Base-by-base conservation (phyloP, 2,329 filamentous ascomycete genomes). In the Stemphylium lycopersici region DNA sequence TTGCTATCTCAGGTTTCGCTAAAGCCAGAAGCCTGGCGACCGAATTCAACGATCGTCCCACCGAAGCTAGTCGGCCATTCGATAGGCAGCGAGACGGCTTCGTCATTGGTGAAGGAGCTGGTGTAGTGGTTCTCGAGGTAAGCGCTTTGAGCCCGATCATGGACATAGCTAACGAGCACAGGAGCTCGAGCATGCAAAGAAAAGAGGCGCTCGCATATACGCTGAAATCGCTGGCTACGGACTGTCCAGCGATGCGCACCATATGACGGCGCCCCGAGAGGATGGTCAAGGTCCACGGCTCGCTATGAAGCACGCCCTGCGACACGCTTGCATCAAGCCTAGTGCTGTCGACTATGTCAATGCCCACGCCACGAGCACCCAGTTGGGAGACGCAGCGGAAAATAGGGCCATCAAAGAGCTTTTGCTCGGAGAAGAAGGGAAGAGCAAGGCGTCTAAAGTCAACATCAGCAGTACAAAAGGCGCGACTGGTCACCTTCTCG, bases 401-500 rank as follows among this genome's bases (percentile, higher is more conserved):
- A 93, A 93, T 45, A 79, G 81, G 6, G 95, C 95, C 0, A 93
- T 98, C 64, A 88, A 87, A 57, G 78, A 84, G 0, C 76, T 99
- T 34, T 87, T 98, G 77, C 79, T 91, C 8, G 90, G 90, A 0
- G 83, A 87, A 18, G 84, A 89, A 15, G 91, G 91, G 0, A 83
- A 87, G 50, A 65, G 76, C 1, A 79, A 78, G 2, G 83, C 89
- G 36, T 77, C 79, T 2, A 77, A 90, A 7, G 83, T 98, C 49
- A 91, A 92, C 39, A 84, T 97, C 16, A 96, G 93, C 73, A 93
- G 95, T 75, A 96, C 93, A 0, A 99, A 99, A 74, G 93, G 93
- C 6, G 91, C 95, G 3, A 82, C 96, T 46, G 95, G 95, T 0
- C 95, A 99, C 80, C 79, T 99, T 5, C 82, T 99, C 4, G 95